A percentile compares a stretch with the other conserved stretches of the same genome.
phyloP scores from a whole-genome alignment of 2,329 filamentous ascomycete species.

The Bipolaris oryzae region DNA sequence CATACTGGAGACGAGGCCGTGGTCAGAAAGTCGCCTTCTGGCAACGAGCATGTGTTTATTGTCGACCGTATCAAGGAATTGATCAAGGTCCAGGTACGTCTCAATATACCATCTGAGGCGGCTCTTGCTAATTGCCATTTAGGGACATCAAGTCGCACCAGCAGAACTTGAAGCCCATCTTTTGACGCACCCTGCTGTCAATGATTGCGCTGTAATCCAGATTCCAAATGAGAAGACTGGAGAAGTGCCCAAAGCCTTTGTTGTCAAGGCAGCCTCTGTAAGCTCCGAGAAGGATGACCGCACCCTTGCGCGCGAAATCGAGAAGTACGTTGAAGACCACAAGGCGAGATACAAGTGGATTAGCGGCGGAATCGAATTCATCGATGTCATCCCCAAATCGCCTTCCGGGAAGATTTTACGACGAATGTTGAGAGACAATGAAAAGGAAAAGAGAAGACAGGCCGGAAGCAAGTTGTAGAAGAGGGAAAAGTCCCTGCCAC shows the following conservation, averaged over 20 bases:
- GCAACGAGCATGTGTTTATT: slow-evolving; percentile 82
- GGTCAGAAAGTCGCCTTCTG: slow-evolving; percentile 60
- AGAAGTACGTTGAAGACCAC: slow-evolving; percentile 64
- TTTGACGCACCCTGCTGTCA: slow-evolving; percentile 74
- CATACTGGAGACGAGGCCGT: slow-evolving; percentile 81
- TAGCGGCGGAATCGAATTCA: slow-evolving; percentile 62
- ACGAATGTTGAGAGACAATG: slow-evolving; percentile 72
- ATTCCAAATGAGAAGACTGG: slow-evolving; percentile 68
- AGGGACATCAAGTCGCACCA: slow-evolving; percentile 82
- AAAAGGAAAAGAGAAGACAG: slow-evolving; percentile 70
- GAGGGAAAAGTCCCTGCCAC: not conserved
- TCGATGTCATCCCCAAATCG: slow-evolving; percentile 62
- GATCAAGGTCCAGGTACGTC: slow-evolving; percentile 74
- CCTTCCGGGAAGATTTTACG: slow-evolving; percentile 68
- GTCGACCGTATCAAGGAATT: slow-evolving; percentile 82
- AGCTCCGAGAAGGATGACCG: slow-evolving; percentile 59
- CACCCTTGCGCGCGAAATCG: slow-evolving; percentile 56
- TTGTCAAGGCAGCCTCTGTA: slow-evolving; percentile 63
- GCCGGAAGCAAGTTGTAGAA: slow-evolving; percentile 70
- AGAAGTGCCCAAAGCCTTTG: slow-evolving; percentile 68
- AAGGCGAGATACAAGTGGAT: slow-evolving; percentile 69
- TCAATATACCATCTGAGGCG: not conserved
- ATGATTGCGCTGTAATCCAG: slow-evolving; percentile 79
- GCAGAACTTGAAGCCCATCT: slow-evolving; percentile 83
- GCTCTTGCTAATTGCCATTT: not conserved